Evolutionary conservation across 2,329 filamentous ascomycete genomes (phyloP), one percentile per base, ranked within the genome.

Genomic region (Stagonosporopsis cucurbitacearum): DNA sequence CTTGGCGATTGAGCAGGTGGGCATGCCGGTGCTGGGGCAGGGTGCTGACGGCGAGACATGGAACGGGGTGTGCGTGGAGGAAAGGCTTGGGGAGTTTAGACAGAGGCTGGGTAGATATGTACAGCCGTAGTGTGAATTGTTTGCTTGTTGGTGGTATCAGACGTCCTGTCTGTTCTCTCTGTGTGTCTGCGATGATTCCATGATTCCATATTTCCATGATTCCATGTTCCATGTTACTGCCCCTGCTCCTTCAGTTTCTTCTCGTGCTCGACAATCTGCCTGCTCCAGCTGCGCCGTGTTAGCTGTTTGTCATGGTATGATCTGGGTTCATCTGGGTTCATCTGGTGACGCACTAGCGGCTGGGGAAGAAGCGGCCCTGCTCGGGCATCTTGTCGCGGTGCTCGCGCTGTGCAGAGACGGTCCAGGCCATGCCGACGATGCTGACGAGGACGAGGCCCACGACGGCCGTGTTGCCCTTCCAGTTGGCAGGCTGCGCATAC

Each of bases 401-500:
- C 76, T 96, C 91, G 63, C 86, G 82, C 66, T 91, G 85, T 35
- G 91, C 89, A 73, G 90, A 92, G 68, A 89, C 77, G 70, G 82
- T 89, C 84, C 87, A 94, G 59, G 82, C 84, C 69, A 89, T 78
- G 45, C 84, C 88, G 55, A 84, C 82, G 64, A 96, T 83, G 61
- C 89, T 88, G 64, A 88, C 64, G 47, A 95, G 81, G 52, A 89
- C 84, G 43, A 81, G 84, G 57, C 85, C 85, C 74, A 92, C 87
- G 65, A 95, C 82, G 51, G 88, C 83, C 5, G 95, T 99, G 82
- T 99, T 99, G 71, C 82, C 80, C 77, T 90, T 95, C 95, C 95
- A 99, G 84, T 99, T 99, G 66, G 85, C 83, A 50, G 95, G 95
- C 77, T 96, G 94, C 50, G 89, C 82, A 80, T 99, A 99, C 95